Conservation (phyloP, 139 green algal species). For the Microglena sp. region DNA sequence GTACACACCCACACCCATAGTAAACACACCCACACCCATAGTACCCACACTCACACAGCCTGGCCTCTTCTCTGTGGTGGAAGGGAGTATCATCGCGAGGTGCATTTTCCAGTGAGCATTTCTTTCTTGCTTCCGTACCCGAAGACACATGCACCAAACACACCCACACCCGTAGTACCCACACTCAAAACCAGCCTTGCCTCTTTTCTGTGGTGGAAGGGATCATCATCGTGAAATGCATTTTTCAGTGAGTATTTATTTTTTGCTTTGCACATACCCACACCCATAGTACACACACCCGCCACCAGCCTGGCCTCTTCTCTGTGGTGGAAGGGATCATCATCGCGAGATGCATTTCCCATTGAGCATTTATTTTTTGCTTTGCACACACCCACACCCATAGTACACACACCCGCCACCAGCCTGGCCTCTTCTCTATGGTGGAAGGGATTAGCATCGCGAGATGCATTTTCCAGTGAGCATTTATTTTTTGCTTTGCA, state of each 20-base stretch:
- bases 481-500: too few relatives aligned
- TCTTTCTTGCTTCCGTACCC: too few relatives aligned
- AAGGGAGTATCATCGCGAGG: conserved; percentile 58
- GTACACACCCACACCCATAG: conserved; percentile 82
- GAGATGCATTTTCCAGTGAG: conserved; percentile 65
- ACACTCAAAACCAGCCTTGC: conserved; percentile 66
- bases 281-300: too few relatives aligned
- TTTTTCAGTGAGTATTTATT: conserved; percentile 66
- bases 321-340: conserved; percentile 71
- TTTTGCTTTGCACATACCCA: too few relatives aligned
- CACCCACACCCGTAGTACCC: too few relatives aligned
- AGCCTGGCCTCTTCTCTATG: conserved; percentile 63
- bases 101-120: conserved; percentile 77
- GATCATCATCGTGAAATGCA: conserved; percentile 57
- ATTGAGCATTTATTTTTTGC: too few relatives aligned
- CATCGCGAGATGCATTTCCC: conserved; percentile 65
- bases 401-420: conserved; percentile 73
- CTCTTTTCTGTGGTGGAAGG: conserved; percentile 66
- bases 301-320: conserved; percentile 66
- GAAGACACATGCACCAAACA: too few relatives aligned
- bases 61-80: conserved; percentile 65
- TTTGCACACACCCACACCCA: too few relatives aligned
- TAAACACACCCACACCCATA: conserved; percentile 78
- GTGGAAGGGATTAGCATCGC: conserved; percentile 63
- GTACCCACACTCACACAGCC: conserved; percentile 78